A percentile compares a stretch with the other conserved stretches of the same genome.
Conservation (phyloP, 2,329 filamentous ascomycete species). For the Colletotrichum somersetense region DNA sequence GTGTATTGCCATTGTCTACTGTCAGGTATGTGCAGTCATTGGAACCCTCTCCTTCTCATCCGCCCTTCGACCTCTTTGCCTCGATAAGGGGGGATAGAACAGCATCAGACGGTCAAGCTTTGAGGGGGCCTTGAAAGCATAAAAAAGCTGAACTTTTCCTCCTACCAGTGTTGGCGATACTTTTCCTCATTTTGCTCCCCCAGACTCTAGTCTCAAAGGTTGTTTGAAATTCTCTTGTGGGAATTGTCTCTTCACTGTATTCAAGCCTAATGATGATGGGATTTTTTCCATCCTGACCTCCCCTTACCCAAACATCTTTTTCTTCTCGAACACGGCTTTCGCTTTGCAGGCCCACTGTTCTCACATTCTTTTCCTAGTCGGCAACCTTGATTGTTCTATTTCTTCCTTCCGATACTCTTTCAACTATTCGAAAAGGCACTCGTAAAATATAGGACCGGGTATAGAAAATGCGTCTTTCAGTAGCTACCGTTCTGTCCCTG, state of each 20-base stretch:
- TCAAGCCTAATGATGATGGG: not conserved
- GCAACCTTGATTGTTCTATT: not conserved
- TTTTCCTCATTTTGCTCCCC: not conserved
- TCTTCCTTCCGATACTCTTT: too few species aligned
- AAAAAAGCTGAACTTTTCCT: constrained; percentile 17
- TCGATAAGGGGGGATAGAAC: not conserved
- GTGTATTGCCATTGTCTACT: not conserved
- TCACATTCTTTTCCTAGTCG: not conserved
- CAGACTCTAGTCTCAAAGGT: not conserved
- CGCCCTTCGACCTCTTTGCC: not conserved
- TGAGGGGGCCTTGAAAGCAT: constrained; percentile 30
- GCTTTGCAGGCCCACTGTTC: not conserved
- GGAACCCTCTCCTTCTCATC: not conserved
- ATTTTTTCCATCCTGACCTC: not conserved
- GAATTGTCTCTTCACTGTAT: not conserved
- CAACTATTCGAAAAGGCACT: not conserved
- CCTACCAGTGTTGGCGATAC: not conserved
- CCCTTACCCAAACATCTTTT: constrained; percentile 10
- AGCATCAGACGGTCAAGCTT: constrained; percentile 12
- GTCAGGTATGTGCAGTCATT: not conserved
- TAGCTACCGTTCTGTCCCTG: constrained; percentile 32
- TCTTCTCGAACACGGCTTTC: constrained; percentile 7
- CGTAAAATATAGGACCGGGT: not conserved
- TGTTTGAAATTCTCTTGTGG: constrained; percentile 2
- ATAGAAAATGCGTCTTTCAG: constrained; percentile 32